Conservation (phyloP, 352 stramenopile species). For the Plasmopara viticola region DNA sequence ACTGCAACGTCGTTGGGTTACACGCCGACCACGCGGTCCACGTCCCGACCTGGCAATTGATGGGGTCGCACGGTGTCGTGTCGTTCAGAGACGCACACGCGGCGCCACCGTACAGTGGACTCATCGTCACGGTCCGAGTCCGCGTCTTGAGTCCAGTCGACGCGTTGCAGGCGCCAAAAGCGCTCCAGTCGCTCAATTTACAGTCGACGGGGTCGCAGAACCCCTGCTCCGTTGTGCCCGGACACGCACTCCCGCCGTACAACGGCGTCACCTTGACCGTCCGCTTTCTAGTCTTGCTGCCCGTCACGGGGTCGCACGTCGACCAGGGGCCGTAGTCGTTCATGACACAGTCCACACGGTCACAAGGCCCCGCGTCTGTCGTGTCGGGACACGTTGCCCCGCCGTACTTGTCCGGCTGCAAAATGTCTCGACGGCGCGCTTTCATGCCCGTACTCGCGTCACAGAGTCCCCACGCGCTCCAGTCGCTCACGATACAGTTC, state of each 20-base stretch:
- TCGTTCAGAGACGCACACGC: conserved; percentile 25
- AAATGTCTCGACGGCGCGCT: conserved; percentile 28
- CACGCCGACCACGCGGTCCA: conserved; percentile 24
- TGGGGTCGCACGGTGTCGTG: conserved; percentile 33
- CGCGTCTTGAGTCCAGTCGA: conserved; percentile 31
- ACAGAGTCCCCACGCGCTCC: conserved; percentile 28
- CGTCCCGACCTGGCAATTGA: conserved; percentile 40
- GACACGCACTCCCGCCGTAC: conserved; percentile 39
- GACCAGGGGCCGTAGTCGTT: conserved; percentile 29
- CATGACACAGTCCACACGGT: conserved; percentile 36
- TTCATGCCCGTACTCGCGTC: conserved; percentile 27
- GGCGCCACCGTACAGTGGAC: conserved; percentile 32
- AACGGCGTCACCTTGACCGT: conserved; percentile 15
- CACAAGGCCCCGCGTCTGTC: conserved; percentile 23
- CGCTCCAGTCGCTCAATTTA: conserved; percentile 30
- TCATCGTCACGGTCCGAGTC: conserved; percentile 22
- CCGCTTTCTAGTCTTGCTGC: conserved; percentile 31
- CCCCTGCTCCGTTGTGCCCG: conserved; percentile 20
- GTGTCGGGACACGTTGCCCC: conserved; percentile 25
- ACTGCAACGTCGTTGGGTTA: conserved; percentile 12
- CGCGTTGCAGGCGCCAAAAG: conserved; percentile 31
- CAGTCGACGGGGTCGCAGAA: conserved; percentile 44
- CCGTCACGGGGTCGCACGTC: conserved; percentile 22
- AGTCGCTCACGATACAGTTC: conserved; percentile 48
- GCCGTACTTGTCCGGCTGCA: conserved; percentile 30